Conservation (phyloP, 768 basidiomycete genomes). For the Lactifluus subvellereus region DNA sequence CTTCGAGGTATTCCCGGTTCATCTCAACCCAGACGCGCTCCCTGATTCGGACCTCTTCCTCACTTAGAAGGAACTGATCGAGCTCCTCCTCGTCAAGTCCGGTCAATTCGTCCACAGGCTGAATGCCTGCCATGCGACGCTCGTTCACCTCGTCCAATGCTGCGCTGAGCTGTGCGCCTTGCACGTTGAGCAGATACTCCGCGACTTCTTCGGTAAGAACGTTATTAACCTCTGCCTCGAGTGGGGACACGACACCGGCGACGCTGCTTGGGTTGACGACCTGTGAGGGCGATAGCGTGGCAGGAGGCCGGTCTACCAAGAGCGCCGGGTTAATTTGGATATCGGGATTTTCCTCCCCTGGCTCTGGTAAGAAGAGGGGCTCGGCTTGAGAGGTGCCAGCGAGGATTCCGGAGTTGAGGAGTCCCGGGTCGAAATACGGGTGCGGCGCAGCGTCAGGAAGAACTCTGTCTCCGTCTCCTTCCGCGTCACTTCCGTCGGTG, state of each 20-base stretch:
- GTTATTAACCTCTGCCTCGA: conserved; percentile 58
- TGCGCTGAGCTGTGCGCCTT: conserved; percentile 51
- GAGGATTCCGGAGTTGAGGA: conserved; percentile 66
- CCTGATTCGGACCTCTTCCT: conserved; percentile 79
- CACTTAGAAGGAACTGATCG: conserved; percentile 68
- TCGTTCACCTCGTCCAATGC: conserved; percentile 67
- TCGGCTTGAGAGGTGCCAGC: conserved; percentile 41
- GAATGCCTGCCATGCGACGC: conserved; percentile 49
- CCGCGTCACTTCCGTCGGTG: conserved; percentile 37
- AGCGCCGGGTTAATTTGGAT: conserved; percentile 1
- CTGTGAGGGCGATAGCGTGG: conserved; percentile 4
- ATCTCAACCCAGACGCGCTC: conserved; percentile 93
- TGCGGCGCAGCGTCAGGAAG: conserved; percentile 25
- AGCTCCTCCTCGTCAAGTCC: conserved; percentile 91
- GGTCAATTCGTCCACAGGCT: conserved; percentile 50
- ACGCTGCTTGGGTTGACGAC: conserved; percentile 16
- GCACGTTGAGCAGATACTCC: conserved; percentile 54
- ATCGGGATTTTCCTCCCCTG: conserved; percentile 24
- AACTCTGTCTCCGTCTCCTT: conserved; percentile 29
- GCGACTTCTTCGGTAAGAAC: conserved; percentile 67
- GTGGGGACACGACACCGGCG: conserved; percentile 28
- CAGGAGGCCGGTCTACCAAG: conserved; percentile 10
- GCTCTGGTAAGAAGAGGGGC: conserved; percentile 35
- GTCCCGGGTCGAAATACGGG: conserved; percentile 44
- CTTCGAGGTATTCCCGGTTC: conserved; percentile 86